Base-by-base conservation (phyloP, 2,329 filamentous ascomycete species). In the Exophiala xenobiotica region DNA sequence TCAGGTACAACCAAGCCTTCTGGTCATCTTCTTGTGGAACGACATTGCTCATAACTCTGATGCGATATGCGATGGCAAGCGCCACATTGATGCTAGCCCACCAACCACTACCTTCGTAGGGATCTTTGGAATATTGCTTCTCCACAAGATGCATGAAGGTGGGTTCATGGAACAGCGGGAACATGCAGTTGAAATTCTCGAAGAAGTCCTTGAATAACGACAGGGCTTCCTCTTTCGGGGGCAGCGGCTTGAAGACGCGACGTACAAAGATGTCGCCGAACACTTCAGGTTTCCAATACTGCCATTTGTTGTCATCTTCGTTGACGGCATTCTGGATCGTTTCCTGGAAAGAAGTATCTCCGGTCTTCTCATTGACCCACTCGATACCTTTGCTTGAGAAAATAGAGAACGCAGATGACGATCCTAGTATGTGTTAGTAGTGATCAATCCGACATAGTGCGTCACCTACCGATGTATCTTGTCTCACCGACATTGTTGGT, bases 171-270 rank as follows among this genome's bases (percentile, higher is more conserved):
- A 96, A 99, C 3, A 99, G 77, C 4, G 93, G 93, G 66, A 97
- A 96, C 81, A 97, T 92, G 81, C 90, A 93, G 74, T 99, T 99
- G 78, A 99, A 97, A 71, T 96, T 96, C 65, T 95, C 89, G 61
- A 99, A 99, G 65, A 87, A 99, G 69, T 99, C 93, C 69, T 87
- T 90, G 54, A 96, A 81, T 29, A 97, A 74, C 1, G 90, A 95
- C 55, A 95, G 70, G 0, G 90, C 89, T 71, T 96, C 91, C n/a
- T 84, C 78, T 69, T 95, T 95, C 0, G 88, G 78, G 2, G 93
- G 93, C 24, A 97, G 71, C 12, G 84, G 86, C 54, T 87, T 86
- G 76, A 92, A 96, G 22, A 96, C 80, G 12, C 86, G 85, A 29
- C 91, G 84, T 46, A 85, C 83, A 72, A 97, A 97, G 16, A 99